Conservation (phyloP, 1,284 basidiomycete species). For the Boletus subluridellus region DNA sequence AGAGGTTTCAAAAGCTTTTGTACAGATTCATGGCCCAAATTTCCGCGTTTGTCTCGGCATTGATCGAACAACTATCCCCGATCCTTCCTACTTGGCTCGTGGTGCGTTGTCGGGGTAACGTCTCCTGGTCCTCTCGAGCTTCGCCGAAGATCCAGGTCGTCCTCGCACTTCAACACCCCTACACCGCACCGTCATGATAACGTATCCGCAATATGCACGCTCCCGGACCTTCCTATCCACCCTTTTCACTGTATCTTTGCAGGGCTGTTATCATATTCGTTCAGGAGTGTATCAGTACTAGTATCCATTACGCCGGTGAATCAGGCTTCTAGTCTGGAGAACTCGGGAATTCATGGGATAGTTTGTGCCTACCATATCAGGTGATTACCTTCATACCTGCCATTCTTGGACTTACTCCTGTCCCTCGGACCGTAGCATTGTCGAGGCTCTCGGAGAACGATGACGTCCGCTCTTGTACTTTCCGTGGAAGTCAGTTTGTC, state of each 20-base stretch:
- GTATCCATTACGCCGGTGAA: conserved; percentile 6
- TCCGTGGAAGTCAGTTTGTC: conserved; percentile 27
- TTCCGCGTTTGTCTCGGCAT: conserved; percentile 15
- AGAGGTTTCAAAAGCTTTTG: conserved; percentile 23
- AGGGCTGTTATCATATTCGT: conserved; percentile 2
- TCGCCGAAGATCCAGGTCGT: conserved; percentile 30
- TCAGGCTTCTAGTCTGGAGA: not conserved
- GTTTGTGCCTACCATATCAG: conserved; percentile 30
- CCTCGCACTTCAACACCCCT: conserved; percentile 18
- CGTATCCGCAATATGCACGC: conserved; percentile 10
- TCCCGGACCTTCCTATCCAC: conserved; percentile 2
- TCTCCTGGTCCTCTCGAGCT: conserved; percentile 28
- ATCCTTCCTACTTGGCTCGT: conserved; percentile 30
- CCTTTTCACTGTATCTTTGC: conserved; percentile 14
- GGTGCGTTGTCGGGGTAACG: conserved; percentile 15
- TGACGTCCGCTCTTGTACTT: conserved; percentile 26
- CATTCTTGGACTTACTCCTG: conserved; percentile 19
- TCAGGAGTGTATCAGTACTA: conserved; percentile 22
- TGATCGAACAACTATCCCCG: conserved; percentile 23
- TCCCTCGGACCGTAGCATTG: not conserved
- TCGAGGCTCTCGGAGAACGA: not conserved
- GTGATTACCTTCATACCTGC: conserved; percentile 31
- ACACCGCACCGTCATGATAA: not conserved
- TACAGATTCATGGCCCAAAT: conserved; percentile 13
- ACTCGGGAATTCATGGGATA: not conserved